Base-by-base conservation (phyloP, 768 basidiomycete species). In the Boletus barrowsii region DNA sequence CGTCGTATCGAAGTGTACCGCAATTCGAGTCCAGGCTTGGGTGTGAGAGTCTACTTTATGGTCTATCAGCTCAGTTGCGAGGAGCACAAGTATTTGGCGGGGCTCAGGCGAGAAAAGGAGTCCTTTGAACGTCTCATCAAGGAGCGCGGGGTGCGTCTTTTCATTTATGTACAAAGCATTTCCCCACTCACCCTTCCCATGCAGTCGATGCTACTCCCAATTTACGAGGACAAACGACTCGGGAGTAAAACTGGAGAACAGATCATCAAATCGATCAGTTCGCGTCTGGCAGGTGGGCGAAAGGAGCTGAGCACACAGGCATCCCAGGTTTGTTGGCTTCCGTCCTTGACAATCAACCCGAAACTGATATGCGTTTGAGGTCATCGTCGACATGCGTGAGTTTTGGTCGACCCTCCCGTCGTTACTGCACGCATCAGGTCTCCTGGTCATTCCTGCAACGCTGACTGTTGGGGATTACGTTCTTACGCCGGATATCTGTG, bases 381-480 rank as follows among this genome's bases (percentile, higher is more conserved):
- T 99, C 45, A 86, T 99, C 55, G 93, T 98, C 22, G 97, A 98
- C 70, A 88, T 98, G 83, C 84, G 96, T 60, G 97, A 99, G 70
- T 98, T 99, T 70, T 80, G 94, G 26, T 98, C 96, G 3, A 84
- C 93, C 0, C 73, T 99, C 10, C 97, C 95, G 0, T 94, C 91
- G 0, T 69, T 99, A 5, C 75, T 98, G 9, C 93, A 98, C 63
- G 93, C 90, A 0, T 80, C 90, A 0, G 79, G 80, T 42, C 72
- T 96, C 40, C 73, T 87, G 33, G 83, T 98, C 40, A 77, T 94
- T n/a, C 96, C 97, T 0, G 88, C 88, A 1, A 98, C 95, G 0
- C 75, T 99, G 56, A 93, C 90, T 0, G 89, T 98, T 3, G 97
- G 97, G 3, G 97, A 99, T 70, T 99, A 99, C 65, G 88, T 99